Percentiles rank a stretch among this genome's conserved stretches.
These are phyloP conservation scores for Anisodus tanguticus DNA, from an alignment of 257 asterid species.

Conservation along the genomic window DNA sequence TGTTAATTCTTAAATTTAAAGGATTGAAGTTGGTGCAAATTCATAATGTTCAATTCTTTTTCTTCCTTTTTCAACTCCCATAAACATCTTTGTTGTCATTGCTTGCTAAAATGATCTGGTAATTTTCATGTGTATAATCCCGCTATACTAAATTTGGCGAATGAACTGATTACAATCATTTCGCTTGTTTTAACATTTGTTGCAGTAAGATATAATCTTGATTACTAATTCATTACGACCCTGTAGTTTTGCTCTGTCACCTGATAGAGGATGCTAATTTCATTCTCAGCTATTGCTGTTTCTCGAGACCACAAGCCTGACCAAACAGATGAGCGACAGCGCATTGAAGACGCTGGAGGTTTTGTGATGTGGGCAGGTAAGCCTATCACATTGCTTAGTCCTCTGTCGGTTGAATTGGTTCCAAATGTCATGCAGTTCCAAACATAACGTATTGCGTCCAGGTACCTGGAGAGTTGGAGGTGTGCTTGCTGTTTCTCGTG, in stretches of 20 bases:
- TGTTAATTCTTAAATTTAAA: too few relatives aligned
- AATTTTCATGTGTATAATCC: not conserved
- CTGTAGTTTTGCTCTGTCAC: constrained; percentile 13
- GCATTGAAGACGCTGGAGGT: constrained; percentile 99
- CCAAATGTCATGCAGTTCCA: not conserved
- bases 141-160: not conserved
- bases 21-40: too few relatives aligned
- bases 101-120: not conserved
- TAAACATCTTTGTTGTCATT: not conserved
- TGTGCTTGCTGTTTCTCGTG: constrained; percentile 98
- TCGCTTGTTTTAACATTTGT: not conserved
- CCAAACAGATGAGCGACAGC: constrained; percentile 88
- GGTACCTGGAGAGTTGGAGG: constrained; percentile 99
- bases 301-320: constrained; percentile 98
- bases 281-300: constrained; percentile 75
- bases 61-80: not conserved
- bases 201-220: not conserved
- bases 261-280: constrained; percentile 22
- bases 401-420: not conserved
- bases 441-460: constrained; percentile 30
- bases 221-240: constrained; percentile 11
- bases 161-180: not conserved
- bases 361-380: constrained; percentile 99
- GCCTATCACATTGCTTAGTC: not conserved
- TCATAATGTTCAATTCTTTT: too few relatives aligned